Percentiles rank a stretch among this genome's conserved stretches.
Conservation (phyloP, 2,329 filamentous ascomycete species). For the Ophiocordyceps camponoti-saundersi region DNA sequence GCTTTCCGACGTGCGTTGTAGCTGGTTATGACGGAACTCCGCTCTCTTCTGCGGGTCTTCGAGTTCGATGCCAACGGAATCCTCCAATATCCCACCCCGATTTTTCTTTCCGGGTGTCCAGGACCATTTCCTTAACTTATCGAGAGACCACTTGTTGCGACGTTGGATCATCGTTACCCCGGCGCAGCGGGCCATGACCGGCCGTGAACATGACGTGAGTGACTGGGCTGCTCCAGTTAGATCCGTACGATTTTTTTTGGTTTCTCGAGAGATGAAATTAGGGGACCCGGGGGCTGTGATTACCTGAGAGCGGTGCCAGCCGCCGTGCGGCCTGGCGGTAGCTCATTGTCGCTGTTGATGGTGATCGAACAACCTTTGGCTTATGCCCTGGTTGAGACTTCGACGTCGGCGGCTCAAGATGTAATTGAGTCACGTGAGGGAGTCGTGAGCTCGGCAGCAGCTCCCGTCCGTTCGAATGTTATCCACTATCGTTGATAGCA, state of each 20-base stretch:
- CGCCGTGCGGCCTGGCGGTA: constrained; percentile 45
- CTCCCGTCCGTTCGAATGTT: neutral
- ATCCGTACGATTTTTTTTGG: neutral
- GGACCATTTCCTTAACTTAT: neutral
- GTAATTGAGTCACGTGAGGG: neutral
- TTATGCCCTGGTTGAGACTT: neutral
- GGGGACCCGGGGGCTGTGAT: neutral
- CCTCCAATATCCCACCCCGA: constrained; percentile 3
- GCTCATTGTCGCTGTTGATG: constrained; percentile 33
- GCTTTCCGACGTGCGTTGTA: constrained; percentile 27
- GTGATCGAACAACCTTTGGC: neutral
- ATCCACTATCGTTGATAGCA: no score
- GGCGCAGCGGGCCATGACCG: neutral
- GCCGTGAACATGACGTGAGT: neutral
- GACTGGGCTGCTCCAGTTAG: neutral
- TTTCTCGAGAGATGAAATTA: neutral
- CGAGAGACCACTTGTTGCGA: constrained; percentile 26
- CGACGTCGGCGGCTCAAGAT: neutral
- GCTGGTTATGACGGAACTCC: constrained; percentile 20
- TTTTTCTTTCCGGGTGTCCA: neutral
- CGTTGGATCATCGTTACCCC: constrained; percentile 5
- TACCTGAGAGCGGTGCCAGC: constrained; percentile 40
- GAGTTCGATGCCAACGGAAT: constrained; percentile 16
- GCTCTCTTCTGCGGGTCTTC: constrained; percentile 24
- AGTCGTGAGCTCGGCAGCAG: neutral